Evolutionary conservation across 257 asterid species (phyloP).

Genomic region (Ilex aquifolium): DNA sequence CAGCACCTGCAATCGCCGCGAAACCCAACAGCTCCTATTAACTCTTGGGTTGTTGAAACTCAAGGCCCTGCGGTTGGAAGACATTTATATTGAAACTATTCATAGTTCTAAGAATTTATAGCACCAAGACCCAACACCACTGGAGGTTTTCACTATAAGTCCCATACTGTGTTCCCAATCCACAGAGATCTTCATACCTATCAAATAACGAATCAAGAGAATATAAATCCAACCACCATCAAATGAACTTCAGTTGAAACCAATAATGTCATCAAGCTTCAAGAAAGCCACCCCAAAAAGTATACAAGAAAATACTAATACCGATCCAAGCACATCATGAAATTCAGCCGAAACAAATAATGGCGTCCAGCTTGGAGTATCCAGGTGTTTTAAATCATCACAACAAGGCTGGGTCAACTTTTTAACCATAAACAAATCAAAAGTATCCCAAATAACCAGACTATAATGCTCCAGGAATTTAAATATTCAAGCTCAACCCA

Average conservation of each 20-base stretch:
- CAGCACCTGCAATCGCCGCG: constrained; percentile 25
- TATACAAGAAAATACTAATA: too few species aligned
- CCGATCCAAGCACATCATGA: too few species aligned
- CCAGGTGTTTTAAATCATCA: too few species aligned
- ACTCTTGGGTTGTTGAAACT: constrained; percentile 47
- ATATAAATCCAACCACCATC: constrained; percentile 1
- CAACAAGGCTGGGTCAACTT: too few species aligned
- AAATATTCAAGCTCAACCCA: not conserved
- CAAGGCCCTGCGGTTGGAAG: constrained; percentile 50
- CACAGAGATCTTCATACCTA: constrained; percentile 3
- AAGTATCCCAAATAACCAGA: too few species aligned
- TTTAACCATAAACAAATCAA: too few species aligned
- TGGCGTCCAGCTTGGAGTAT: too few species aligned
- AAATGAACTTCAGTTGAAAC: constrained; percentile 12
- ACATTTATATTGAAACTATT: constrained; percentile 40
- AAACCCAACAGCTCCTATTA: constrained; percentile 34
- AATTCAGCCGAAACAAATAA: too few species aligned
- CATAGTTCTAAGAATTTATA: constrained; percentile 25
- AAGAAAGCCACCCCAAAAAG: too few species aligned
- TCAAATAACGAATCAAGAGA: not conserved
- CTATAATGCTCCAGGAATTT: too few species aligned
- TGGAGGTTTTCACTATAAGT: constrained; percentile 2
- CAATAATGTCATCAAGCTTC: constrained; percentile 11
- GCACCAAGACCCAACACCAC: constrained; percentile 8
- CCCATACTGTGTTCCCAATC: constrained; percentile 14